These are phyloP conservation scores for Medicago arabica DNA, from an alignment of 306 rosid species.

Conservation along the genomic window DNA sequence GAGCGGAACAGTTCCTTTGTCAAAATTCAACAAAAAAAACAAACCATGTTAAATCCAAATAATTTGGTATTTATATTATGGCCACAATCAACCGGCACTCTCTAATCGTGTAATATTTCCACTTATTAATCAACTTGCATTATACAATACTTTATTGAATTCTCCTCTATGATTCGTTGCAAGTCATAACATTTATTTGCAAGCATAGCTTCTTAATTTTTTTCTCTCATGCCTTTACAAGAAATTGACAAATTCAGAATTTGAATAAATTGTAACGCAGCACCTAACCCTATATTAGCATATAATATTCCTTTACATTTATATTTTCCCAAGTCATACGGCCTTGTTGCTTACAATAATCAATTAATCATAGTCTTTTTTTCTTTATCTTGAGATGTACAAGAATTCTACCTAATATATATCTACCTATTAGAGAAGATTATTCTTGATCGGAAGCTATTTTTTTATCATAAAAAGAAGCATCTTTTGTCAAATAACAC, in stretches of 20 bases:
- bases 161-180: conserved; percentile 5
- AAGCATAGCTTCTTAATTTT: not conserved
- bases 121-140: conserved; percentile 3
- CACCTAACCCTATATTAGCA: conserved; percentile 7
- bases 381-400: too few relatives aligned
- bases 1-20: not conserved
- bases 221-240: not conserved
- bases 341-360: too few relatives aligned
- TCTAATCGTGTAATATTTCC: not conserved
- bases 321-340: not conserved
- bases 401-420: too few relatives aligned
- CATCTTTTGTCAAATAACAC: too few relatives aligned
- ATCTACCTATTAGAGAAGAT: too few relatives aligned
- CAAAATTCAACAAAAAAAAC: not conserved
- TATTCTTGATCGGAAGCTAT: too few relatives aligned
- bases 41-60: not conserved
- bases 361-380: too few relatives aligned
- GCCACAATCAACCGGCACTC: conserved; percentile 20
- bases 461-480: too few relatives aligned
- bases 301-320: not conserved
- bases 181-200: conserved; percentile 11
- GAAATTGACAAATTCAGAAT: conserved; percentile 36
- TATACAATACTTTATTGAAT: not conserved
- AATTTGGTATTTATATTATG: not conserved
- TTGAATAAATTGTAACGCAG: conserved; percentile 2